Base-by-base conservation (phyloP, 768 basidiomycete genomes). In the Leccinum boreale region DNA sequence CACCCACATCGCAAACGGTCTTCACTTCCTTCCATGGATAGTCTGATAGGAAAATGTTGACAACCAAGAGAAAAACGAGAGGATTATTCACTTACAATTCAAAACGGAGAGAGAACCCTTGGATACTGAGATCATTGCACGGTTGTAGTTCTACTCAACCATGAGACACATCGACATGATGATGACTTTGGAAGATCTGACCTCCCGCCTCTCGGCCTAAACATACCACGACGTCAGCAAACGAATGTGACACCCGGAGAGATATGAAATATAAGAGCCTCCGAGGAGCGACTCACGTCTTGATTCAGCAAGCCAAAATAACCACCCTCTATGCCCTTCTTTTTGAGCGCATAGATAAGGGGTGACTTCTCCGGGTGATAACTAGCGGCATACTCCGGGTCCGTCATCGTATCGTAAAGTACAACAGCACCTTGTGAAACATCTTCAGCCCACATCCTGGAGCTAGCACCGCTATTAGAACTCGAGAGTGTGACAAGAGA, bases 341-440 rank as follows among this genome's bases (percentile, higher is more conserved):
- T 57, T 29, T 49, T 59, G 23, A 63, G 48, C 8, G 68, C 63
- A 39, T 70, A 62, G 12, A 63, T 53, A 19, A 71, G 31, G 1
- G 62, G 68, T 7, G 67, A 62, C 54, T 62, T 61, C 0, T 65
- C 60, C 8, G 67, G 57, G 46, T 65, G 58, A 36, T 60, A 62
- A 19, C 61, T 70, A 23, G 52, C 53, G 23, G 63, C 69, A 56
- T 66, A 67, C 15, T 64, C 65, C 10, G 58, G 63, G 8, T 71
- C 65, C 5, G 61, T 65, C 62, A 72, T 59, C 5, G 64, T 52
- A 36, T 69, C 70, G 31, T 61, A 71, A n/a, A 73, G 28, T 14
- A 60, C 58, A 9, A n/a, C 33, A 3, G 64, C 64, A 28, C 55
- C 63, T 48, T 56, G 56, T 10, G 60, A 49, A 17, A 59, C 45